Conservation (phyloP, 164 flowering plant species). For the Annona cherimola region DNA sequence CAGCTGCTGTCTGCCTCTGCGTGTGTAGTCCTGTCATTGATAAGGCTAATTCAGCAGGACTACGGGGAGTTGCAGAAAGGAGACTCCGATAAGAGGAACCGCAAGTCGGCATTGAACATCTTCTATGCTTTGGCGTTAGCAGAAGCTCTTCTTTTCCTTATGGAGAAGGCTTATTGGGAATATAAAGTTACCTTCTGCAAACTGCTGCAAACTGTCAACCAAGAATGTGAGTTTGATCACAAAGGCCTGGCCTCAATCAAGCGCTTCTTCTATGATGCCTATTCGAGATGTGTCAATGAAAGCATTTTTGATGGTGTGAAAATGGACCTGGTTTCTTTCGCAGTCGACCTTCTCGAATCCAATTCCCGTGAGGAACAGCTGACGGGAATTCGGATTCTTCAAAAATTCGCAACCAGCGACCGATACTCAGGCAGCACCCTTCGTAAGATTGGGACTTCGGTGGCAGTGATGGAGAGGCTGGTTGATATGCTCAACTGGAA, state of each 20-base stretch:
- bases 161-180: slow-evolving; percentile 90
- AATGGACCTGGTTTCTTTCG: slow-evolving; percentile 84
- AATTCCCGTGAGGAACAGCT: slow-evolving; percentile 79
- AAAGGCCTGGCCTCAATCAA: slow-evolving; percentile 54
- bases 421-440: slow-evolving; percentile 66
- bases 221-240: slow-evolving; percentile 55
- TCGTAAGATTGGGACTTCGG: slow-evolving; percentile 65
- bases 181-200: slow-evolving; percentile 53
- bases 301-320: slow-evolving; percentile 92
- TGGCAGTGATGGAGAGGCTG: slow-evolving; percentile 64
- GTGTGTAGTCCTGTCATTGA: slow-evolving; percentile 62
- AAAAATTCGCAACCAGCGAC: slow-evolving; percentile 32
- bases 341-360: slow-evolving; percentile 69
- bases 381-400: slow-evolving; percentile 61
- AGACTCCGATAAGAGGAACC: slow-evolving; percentile 63
- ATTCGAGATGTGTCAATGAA: slow-evolving; percentile 69
- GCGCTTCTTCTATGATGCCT: slow-evolving; percentile 91
- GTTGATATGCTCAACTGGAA: slow-evolving; percentile 97
- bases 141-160: slow-evolving; percentile 72
- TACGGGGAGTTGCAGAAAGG: slow-evolving; percentile 61
- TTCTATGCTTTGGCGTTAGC: slow-evolving; percentile 82
- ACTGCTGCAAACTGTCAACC: slow-evolving; percentile 59
- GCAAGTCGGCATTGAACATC: slow-evolving; percentile 62
- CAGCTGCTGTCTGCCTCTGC: slow-evolving; percentile 75
- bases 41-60: slow-evolving; percentile 60